Base-by-base conservation (phyloP, 768 basidiomycete genomes). In the Suillus alpinus region DNA sequence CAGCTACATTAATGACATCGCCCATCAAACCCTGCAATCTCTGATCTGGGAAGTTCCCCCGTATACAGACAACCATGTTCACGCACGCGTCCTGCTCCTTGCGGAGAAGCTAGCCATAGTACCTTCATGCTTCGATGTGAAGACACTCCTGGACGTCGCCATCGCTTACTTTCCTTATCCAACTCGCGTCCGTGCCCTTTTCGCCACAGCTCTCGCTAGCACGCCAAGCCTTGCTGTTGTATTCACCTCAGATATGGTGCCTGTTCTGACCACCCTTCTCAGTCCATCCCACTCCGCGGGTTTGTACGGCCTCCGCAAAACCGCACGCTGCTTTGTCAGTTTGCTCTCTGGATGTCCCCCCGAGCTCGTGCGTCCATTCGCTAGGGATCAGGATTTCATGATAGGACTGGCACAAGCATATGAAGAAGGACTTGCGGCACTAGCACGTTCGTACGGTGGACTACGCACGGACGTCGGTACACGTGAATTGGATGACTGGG, bases 381-480 rank as follows among this genome's bases (percentile, higher is more conserved):
- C 81, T 4, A 80, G 77, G 29, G 77, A 69, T 73, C 84, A 77
- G 57, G 67, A 75, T 0, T 86, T 91, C 63, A 66, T 87, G 14
- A 59, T 84, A 4, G 79, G 84, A 0, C 75, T 92, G 2, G 88
- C 87, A 2, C 76, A 70, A 4, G 77, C 83, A 1, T 92, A 92
- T 63, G 84, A 86, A 59, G 69, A 76, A 5, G 86, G 85, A 6
- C 79, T 92, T 34, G 66, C 80, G 0, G 60, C 79, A 12, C 75
- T 88, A 43, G 83, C 86, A 1, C 77, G 76, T 16, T 82, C 84
- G 0, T 89, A 91, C 58, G 88, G 90, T 0, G 86, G 87, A 13
- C 63, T 78, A 34, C 68, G 78, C 20, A 60, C 67, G 32, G 63
- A 68, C 31, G 58, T 69, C 34, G 55, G 69, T 29, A 58, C 71